A percentile compares a stretch with the other conserved stretches of the same genome.
Conservation (phyloP, 306 rosid species). For the Elaeagnus macrophylla region DNA sequence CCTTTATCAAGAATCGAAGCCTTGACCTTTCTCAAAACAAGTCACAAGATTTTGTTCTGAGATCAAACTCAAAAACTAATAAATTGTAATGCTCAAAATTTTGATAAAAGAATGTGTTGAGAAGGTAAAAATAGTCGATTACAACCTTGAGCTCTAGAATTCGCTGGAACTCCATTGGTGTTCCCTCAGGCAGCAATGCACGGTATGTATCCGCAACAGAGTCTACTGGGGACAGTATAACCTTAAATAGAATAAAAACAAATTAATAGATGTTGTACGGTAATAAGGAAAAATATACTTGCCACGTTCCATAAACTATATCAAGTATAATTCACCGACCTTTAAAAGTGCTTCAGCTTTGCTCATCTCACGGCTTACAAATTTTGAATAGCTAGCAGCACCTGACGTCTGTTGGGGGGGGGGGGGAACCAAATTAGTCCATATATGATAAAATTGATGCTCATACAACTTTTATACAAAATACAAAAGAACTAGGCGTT, state of each 20-base stretch:
- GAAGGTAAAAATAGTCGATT: slow-evolving; percentile 14
- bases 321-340: slow-evolving; percentile 38
- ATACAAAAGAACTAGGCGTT: no score
- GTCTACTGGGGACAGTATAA: slow-evolving; percentile 88
- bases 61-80: no score
- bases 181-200: slow-evolving; percentile 96
- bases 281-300: slow-evolving; percentile 10
- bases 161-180: slow-evolving; percentile 96
- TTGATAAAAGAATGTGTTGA: slow-evolving; percentile 5
- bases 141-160: slow-evolving; percentile 93
- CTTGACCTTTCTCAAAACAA: no score
- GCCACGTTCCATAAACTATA: neutral
- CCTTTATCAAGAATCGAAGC: no score
- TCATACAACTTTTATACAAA: no score
- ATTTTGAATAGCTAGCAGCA: slow-evolving; percentile 91
- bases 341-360: slow-evolving; percentile 96
- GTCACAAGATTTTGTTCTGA: no score
- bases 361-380: slow-evolving; percentile 97
- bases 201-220: slow-evolving; percentile 96
- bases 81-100: no score
- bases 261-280: slow-evolving; percentile 6
- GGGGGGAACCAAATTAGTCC: slow-evolving; percentile 11
- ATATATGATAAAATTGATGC: neutral
- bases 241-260: slow-evolving; percentile 32
- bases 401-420: slow-evolving; percentile 54